Conservation (phyloP, 768 basidiomycete genomes). For the Tricholoma saponaceum region DNA sequence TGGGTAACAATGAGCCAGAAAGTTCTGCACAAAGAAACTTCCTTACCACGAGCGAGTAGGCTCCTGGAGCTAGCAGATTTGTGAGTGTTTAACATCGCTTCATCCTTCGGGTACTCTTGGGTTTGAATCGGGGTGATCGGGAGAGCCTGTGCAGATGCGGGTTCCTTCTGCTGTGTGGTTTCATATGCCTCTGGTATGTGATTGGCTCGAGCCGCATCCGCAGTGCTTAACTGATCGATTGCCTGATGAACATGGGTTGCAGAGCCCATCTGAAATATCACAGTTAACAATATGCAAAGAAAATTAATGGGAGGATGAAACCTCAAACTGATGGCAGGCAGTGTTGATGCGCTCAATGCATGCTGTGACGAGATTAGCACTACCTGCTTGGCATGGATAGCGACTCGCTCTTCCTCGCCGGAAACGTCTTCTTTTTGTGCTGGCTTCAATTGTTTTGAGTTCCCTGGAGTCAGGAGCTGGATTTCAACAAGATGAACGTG, state of each 20-base stretch:
- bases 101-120: too few relatives aligned
- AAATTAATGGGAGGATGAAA: not conserved
- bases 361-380: slow-evolving; percentile 1
- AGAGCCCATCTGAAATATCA: not conserved
- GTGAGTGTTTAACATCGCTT: too few relatives aligned
- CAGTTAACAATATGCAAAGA: not conserved
- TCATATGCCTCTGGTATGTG: too few relatives aligned
- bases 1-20: too few relatives aligned
- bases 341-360: not conserved
- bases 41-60: too few relatives aligned
- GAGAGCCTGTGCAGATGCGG: too few relatives aligned
- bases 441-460: not conserved
- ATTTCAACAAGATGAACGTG: not conserved
- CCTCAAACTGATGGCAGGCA: slow-evolving; percentile 2
- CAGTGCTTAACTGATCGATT: not conserved
- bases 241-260: not conserved
- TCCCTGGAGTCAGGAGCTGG: not conserved
- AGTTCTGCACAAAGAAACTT: too few relatives aligned
- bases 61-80: too few relatives aligned
- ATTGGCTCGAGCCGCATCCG: too few relatives aligned
- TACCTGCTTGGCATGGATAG: not conserved
- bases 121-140: too few relatives aligned
- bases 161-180: too few relatives aligned
- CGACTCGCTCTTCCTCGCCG: not conserved
- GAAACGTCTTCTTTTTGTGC: not conserved